Percentiles rank a stretch among this genome's conserved stretches.
phyloP scores from a whole-genome alignment of 2,329 filamentous ascomycete genomes.

The Cordyceps cateniannulata region DNA sequence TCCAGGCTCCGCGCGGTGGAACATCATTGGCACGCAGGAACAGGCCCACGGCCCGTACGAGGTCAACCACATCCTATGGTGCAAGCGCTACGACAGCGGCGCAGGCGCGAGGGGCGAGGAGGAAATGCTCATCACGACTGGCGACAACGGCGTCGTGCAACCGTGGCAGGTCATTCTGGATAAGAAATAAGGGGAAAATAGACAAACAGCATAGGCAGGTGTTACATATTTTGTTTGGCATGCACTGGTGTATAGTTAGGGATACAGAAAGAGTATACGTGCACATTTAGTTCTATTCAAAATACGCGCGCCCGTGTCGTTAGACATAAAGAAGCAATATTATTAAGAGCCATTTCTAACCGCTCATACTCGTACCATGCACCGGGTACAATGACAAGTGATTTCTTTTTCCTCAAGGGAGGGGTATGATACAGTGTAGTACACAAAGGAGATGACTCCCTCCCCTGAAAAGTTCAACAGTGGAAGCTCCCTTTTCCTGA shows the following conservation, averaged over 20 bases:
- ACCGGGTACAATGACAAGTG: conserved; percentile 17
- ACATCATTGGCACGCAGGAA: conserved; percentile 58
- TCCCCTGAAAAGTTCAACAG: conserved; percentile 17
- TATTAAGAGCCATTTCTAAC: conserved; percentile 7
- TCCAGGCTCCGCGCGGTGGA: conserved; percentile 53
- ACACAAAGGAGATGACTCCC: conserved; percentile 23
- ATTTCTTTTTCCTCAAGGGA: conserved; percentile 20
- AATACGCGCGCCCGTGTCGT: background rate
- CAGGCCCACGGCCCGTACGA: conserved; percentile 88
- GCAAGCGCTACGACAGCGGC: conserved; percentile 64
- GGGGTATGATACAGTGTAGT: conserved; percentile 27
- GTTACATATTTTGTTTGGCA: conserved; percentile 2
- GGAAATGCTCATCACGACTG: conserved; percentile 84
- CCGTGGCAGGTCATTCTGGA: conserved; percentile 60
- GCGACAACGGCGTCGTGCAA: conserved; percentile 83
- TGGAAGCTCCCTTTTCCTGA: conserved; percentile 7
- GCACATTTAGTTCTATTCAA: background rate
- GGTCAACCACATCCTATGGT: conserved; percentile 89
- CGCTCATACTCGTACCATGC: conserved; percentile 20
- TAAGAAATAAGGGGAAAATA: background rate
- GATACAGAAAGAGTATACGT: background rate
- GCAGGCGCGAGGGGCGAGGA: conserved; percentile 51
- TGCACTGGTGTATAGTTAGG: background rate
- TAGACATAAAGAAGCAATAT: conserved; percentile 7
- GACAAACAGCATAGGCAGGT: background rate